These are phyloP conservation scores for Linderniella brevidens DNA, from an alignment of 257 asterid genomes.

Conservation along the genomic window DNA sequence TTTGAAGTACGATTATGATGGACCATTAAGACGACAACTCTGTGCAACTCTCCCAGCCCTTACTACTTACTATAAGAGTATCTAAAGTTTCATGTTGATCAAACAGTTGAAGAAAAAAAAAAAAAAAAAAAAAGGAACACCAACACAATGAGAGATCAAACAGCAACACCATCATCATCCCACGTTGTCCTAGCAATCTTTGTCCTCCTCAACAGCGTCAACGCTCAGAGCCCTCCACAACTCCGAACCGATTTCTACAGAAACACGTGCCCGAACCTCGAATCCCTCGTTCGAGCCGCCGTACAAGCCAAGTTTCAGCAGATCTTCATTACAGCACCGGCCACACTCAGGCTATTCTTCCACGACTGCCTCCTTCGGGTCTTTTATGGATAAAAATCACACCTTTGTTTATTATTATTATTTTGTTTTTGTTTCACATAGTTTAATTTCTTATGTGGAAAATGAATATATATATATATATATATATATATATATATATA, in stretches of 20 bases:
- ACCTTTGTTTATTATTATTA: neutral
- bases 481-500: no score
- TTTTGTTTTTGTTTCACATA: no score
- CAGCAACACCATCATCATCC: slow-evolving; percentile 10
- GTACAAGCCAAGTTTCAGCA: slow-evolving; percentile 48
- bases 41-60: no score
- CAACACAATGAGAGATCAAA: slow-evolving; percentile 16
- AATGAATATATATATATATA: neutral
- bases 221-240: slow-evolving; percentile 11
- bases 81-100: no score
- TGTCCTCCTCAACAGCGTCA: slow-evolving; percentile 14
- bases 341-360: slow-evolving; percentile 78
- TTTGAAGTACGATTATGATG: no score
- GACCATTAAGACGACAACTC: no score
- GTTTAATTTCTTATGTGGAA: no score
- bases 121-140: neutral
- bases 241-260: slow-evolving; percentile 41
- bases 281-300: slow-evolving; percentile 47
- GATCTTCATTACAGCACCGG: slow-evolving; percentile 69
- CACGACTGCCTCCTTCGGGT: slow-evolving; percentile 78
- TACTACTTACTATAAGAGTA: no score
- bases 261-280: slow-evolving; percentile 48
- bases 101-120: slow-evolving; percentile 13
- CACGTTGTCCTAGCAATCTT: slow-evolving; percentile 12
- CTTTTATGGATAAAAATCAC: no score